These are phyloP conservation scores for Paecilomyces niveus DNA, from an alignment of 2,329 filamentous ascomycete species.

Conservation along the genomic window DNA sequence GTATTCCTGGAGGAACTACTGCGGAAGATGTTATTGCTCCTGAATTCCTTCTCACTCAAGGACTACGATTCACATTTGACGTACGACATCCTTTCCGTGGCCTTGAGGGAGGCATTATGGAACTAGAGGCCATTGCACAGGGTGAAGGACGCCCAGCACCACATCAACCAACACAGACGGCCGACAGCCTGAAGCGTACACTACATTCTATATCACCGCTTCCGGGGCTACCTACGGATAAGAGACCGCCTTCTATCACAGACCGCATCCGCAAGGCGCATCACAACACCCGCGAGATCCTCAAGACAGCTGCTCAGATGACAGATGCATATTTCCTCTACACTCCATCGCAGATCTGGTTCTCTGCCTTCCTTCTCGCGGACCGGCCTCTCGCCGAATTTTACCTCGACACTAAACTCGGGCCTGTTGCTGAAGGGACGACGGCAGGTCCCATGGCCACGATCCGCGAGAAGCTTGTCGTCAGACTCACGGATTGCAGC, in stretches of 20 bases:
- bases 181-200: constrained; percentile 22
- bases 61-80: constrained; percentile 87
- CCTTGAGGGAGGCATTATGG: constrained; percentile 78
- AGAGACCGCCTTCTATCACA: constrained; percentile 21
- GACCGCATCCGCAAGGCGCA: constrained; percentile 59
- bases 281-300: constrained; percentile 61
- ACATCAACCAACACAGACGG: constrained; percentile 21
- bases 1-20: constrained; percentile 63
- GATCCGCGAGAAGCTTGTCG: constrained; percentile 31
- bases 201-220: constrained; percentile 24
- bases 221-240: constrained; percentile 6
- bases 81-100: constrained; percentile 85
- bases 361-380: constrained; percentile 69
- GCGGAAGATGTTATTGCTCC: constrained; percentile 79
- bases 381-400: constrained; percentile 48
- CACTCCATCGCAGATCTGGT: constrained; percentile 88
- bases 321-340: constrained; percentile 98
- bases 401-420: constrained; percentile 40
- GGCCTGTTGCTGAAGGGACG: constrained; percentile 11
- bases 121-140: constrained; percentile 62
- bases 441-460: constrained; percentile 17
- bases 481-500: constrained; percentile 31
- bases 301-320: constrained; percentile 73
- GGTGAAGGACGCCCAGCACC: constrained; percentile 43
- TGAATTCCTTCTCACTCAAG: constrained; percentile 88